A percentile compares a stretch with the other conserved stretches of the same genome.
These are phyloP conservation scores for Macrocybe gigantea DNA, from an alignment of 768 basidiomycete species.

Conservation along the genomic window DNA sequence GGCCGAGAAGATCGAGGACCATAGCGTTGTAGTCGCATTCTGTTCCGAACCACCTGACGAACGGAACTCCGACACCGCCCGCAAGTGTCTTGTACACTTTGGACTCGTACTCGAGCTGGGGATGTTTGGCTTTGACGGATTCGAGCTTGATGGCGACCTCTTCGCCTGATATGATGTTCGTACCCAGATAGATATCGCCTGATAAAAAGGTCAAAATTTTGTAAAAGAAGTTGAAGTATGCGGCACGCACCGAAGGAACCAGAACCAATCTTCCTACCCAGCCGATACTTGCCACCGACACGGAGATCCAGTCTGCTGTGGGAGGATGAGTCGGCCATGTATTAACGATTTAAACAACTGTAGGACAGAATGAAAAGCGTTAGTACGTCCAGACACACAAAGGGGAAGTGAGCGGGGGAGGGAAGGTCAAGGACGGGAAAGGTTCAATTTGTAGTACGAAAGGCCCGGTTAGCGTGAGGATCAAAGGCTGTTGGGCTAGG, in stretches of 20 bases:
- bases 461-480: conserved; percentile 37
- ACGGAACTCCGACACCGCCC: conserved; percentile 97
- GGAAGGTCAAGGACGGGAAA: conserved; percentile 14
- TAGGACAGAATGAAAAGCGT: conserved; percentile 13
- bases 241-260: conserved; percentile 85
- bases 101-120: conserved; percentile 99
- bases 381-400: conserved; percentile 12
- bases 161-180: conserved; percentile 99
- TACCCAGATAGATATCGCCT: conserved; percentile 99
- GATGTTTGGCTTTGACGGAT: conserved; percentile 99
- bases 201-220: background rate
- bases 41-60: conserved; percentile 91
- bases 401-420: conserved; percentile 11
- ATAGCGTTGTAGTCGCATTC: conserved; percentile 99
- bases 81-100: conserved; percentile 97
- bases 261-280: conserved; percentile 99
- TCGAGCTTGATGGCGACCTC: conserved; percentile 99
- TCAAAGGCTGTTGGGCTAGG: conserved; percentile 31
- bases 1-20: conserved; percentile 95
- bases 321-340: conserved; percentile 63
- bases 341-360: conserved; percentile 16
- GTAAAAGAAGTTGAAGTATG: conserved; percentile 8
- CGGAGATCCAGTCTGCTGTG: conserved; percentile 78
- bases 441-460: conserved; percentile 22
- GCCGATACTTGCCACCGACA: conserved; percentile 92